Conservation (phyloP, 805 yeast genomes). For the Yamadazyma endophytica region DNA sequence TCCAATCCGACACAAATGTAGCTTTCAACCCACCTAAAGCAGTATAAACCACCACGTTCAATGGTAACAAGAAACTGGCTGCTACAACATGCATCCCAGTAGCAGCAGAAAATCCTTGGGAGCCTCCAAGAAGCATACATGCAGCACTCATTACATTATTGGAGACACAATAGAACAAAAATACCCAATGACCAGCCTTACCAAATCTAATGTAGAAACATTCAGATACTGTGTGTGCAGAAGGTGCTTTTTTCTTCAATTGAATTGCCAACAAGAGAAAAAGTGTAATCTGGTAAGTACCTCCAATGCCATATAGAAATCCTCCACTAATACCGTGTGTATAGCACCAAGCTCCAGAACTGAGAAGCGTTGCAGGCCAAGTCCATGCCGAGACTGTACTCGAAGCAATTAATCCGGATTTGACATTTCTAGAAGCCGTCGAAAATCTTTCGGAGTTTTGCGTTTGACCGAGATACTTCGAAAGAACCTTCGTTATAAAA, state of each 20-base stretch:
- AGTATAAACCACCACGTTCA: slow-evolving; percentile 20
- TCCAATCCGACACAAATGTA: slow-evolving; percentile 23
- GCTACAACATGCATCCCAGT: slow-evolving; percentile 62
- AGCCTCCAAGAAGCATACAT: slow-evolving; percentile 42
- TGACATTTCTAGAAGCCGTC: slow-evolving; percentile 42
- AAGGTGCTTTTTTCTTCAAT: slow-evolving; percentile 14
- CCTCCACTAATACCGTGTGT: slow-evolving; percentile 40
- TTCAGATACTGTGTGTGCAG: slow-evolving; percentile 17
- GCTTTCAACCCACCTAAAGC: slow-evolving; percentile 23
- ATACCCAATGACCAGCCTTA: slow-evolving; percentile 20
- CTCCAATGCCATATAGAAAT: slow-evolving; percentile 34
- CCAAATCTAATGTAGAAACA: slow-evolving; percentile 23
- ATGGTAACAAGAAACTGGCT: slow-evolving; percentile 19
- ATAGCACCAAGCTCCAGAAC: slow-evolving; percentile 36
- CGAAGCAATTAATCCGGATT: slow-evolving; percentile 39
- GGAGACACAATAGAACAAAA: slow-evolving; percentile 19
- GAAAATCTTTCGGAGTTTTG: slow-evolving; percentile 42
- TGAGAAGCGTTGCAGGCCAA: slow-evolving; percentile 30
- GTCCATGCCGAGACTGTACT: slow-evolving; percentile 47
- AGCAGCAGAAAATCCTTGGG: slow-evolving; percentile 69
- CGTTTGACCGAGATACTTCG: slow-evolving; percentile 33
- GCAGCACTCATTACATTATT: slow-evolving; percentile 19
- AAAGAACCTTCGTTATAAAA: slow-evolving; percentile 24
- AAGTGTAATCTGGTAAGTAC: slow-evolving; percentile 14
- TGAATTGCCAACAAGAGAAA: slow-evolving; percentile 18